Conservation (phyloP, 805 yeast species). For the Hanseniaspora hatyaiensis region DNA sequence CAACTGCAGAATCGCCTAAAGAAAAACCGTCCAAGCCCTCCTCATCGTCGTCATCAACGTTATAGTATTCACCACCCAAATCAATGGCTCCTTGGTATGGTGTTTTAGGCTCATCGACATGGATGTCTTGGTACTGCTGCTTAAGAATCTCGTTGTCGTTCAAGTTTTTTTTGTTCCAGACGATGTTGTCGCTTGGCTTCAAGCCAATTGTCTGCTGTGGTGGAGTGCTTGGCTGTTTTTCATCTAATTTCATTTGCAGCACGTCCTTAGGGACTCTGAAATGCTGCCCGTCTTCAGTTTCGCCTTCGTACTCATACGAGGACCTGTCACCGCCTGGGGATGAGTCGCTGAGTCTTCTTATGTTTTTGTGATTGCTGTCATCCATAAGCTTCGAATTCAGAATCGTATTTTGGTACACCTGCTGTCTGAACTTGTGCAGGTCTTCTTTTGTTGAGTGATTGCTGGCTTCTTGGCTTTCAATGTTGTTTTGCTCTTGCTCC, state of each 20-base stretch:
- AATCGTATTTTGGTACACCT: conserved; percentile 69
- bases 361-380: conserved; percentile 1
- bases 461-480: not conserved
- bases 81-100: conserved; percentile 87
- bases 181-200: conserved; percentile 41
- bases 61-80: conserved; percentile 69
- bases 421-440: conserved; percentile 41
- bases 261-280: conserved; percentile 27
- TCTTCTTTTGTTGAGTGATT: conserved; percentile 21
- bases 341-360: conserved; percentile 23
- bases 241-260: conserved; percentile 25
- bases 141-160: conserved; percentile 52
- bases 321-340: conserved; percentile 14
- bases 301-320: conserved; percentile 2
- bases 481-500: not conserved
- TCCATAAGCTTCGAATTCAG: conserved; percentile 49
- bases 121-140: conserved; percentile 42
- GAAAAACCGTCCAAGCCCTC: conserved; percentile 34
- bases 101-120: conserved; percentile 86
- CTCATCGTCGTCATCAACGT: conserved; percentile 52
- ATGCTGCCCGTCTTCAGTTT: conserved; percentile 8
- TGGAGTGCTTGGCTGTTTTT: conserved; percentile 15
- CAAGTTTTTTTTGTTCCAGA: conserved; percentile 79
- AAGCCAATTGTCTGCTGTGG: conserved; percentile 18
- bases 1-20: conserved; percentile 45